phyloP scores from a whole-genome alignment of 345 rosid species.

The Anacardium occidentale region DNA sequence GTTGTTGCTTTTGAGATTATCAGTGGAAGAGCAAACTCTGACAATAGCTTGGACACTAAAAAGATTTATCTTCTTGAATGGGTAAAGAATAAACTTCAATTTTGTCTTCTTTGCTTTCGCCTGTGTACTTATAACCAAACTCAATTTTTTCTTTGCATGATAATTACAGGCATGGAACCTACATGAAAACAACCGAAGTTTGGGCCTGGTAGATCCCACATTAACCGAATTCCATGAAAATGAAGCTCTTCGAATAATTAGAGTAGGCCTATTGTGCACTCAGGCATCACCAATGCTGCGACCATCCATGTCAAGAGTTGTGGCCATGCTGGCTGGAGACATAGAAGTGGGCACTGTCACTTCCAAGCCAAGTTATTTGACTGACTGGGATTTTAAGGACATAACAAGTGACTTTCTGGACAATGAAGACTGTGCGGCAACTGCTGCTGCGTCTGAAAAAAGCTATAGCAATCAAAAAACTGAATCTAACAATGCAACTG shows the following conservation, averaged over 20 bases:
- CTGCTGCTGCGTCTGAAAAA: background rate
- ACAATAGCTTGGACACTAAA: constrained; percentile 6
- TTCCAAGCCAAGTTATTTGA: constrained; percentile 34
- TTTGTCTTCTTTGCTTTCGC: background rate
- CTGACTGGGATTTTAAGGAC: constrained; percentile 30
- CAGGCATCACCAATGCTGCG: constrained; percentile 33
- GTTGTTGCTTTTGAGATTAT: constrained; percentile 34
- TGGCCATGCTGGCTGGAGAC: constrained; percentile 37
- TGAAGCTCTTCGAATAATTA: constrained; percentile 31
- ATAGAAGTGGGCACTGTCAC: constrained; percentile 25
- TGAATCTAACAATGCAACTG: background rate
- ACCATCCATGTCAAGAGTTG: constrained; percentile 37
- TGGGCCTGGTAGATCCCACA: constrained; percentile 26
- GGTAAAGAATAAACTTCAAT: constrained; percentile 15
- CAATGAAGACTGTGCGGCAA: constrained; percentile 6
- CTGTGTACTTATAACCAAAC: background rate
- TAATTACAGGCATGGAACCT: constrained; percentile 15
- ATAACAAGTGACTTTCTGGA: constrained; percentile 1
- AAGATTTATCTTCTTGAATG: constrained; percentile 32
- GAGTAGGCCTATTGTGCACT: constrained; percentile 36
- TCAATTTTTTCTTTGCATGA: too few relatives aligned
- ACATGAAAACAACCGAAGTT: constrained; percentile 25
- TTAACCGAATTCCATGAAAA: constrained; percentile 17
- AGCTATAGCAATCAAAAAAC: background rate
- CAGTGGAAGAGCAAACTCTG: constrained; percentile 27